Evolutionary conservation across 805 yeast species (phyloP), one percentile per base, ranked within the genome.

Genomic region (Teunomyces gatunensis): DNA sequence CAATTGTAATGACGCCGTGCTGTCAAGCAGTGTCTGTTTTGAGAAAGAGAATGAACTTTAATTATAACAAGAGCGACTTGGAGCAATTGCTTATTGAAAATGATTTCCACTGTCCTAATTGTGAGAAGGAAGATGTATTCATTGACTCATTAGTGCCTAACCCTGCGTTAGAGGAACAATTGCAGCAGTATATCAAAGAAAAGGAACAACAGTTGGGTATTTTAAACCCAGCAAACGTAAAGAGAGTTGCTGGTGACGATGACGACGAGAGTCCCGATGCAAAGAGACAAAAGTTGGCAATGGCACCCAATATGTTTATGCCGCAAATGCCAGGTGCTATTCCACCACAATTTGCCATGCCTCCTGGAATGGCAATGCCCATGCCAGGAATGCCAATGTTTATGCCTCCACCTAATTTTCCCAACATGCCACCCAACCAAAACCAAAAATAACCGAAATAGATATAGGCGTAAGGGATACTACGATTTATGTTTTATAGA

Each of bases 61-160:
- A 65, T 48, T 73, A 73, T 55, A 61, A 70, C 48, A 71, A 69
- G 54, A 53, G 58, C 5, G 69, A 64, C 13, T 56, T 73, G 47
- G 78, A 73, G 51, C 66, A 64, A 49, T 63, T 77, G 6, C 69
- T 92, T 21, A 75, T 92, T 45, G 96, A 88, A 23, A 79, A 82
- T 47, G 98, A 92, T 60, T 92, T 92, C 68, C 82, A 80, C 33
- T 92, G 99, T 68, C 98, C 99, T 4, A 84, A 82, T 53, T 92
- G 99, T 70, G 80, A 78, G 2, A 77, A 75, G 13, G 81, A 79
- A 20, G 97, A 90, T 48, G 75, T 88, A 1, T 82, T 82, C 51
- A 73, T 92, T 42, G 99, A 92, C 65, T 78, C 84, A 13, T 70
- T 92, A 40, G 71, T 73, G 4, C 73, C 75, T 1, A 90, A 89